phyloP scores from a whole-genome alignment of 192 early-diverging fungal genomes.

The Rhizophagus prolifer region DNA sequence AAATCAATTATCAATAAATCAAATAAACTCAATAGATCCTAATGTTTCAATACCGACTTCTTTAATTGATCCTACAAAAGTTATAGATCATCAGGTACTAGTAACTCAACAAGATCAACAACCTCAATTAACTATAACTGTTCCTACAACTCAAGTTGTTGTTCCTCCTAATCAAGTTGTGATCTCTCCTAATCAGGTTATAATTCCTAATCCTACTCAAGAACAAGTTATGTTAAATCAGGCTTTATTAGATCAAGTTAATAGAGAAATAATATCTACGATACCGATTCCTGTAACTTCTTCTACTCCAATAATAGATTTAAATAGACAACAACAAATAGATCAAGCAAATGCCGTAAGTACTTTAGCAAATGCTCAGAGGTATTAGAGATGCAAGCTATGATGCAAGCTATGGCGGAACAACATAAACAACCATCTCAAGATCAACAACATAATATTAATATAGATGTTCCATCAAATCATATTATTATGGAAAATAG shows the following conservation, averaged over 20 bases:
- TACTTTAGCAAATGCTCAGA: background rate
- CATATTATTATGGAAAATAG: background rate
- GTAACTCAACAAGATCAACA: slow-evolving; percentile 23
- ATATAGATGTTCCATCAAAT: background rate
- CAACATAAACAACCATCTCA: background rate
- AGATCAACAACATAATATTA: too few relatives aligned
- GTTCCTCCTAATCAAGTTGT: background rate
- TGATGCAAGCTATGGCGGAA: background rate
- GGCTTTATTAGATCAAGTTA: background rate
- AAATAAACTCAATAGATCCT: background rate
- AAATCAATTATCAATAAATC: background rate
- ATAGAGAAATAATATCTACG: background rate
- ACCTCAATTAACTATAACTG: background rate
- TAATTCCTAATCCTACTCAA: background rate
- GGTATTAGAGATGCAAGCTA: background rate
- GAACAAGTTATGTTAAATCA: background rate
- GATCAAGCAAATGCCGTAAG: slow-evolving; percentile 2
- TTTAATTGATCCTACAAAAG: background rate
- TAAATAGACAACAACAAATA: slow-evolving; percentile 1
- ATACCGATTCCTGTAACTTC: background rate
- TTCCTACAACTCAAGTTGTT: background rate
- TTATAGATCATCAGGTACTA: background rate
- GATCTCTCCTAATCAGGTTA: too few relatives aligned
- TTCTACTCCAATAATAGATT: background rate
- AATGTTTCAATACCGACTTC: slow-evolving; percentile 1